Evolutionary conservation across 1,284 basidiomycete genomes (phyloP).

Genomic region (Bondarzewia mesenterica): DNA sequence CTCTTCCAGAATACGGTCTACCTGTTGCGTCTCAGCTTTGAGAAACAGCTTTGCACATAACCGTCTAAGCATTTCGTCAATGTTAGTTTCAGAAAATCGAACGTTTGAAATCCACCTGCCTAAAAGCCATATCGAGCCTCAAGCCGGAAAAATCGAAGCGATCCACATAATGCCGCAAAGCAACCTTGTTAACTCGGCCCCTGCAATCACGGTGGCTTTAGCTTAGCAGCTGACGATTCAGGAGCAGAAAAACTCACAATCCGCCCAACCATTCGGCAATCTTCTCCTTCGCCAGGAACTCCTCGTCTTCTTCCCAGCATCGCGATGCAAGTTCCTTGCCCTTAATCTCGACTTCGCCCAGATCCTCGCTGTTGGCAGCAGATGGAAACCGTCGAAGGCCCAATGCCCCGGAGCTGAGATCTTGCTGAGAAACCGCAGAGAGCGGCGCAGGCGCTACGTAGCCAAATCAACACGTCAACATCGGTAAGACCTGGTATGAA

Average conservation of each 20-base stretch:
- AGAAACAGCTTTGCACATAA: conserved; percentile 89
- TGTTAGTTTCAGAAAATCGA: not conserved
- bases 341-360: conserved; percentile 51
- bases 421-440: conserved; percentile 39
- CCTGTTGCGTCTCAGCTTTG: conserved; percentile 95
- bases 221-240: not conserved
- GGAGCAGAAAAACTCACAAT: conserved; percentile 47
- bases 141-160: conserved; percentile 83
- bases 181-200: conserved; percentile 65
- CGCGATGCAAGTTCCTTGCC: conserved; percentile 69
- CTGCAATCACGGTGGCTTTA: conserved; percentile 32
- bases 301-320: conserved; percentile 85
- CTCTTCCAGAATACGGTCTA: conserved; percentile 91
- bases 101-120: conserved; percentile 40
- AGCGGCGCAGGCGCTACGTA: conserved; percentile 20
- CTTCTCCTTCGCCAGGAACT: conserved; percentile 81
- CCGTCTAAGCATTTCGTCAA: conserved; percentile 37
- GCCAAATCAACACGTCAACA: no score
- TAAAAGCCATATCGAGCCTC: conserved; percentile 85
- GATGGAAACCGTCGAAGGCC: conserved; percentile 33
- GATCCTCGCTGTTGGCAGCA: conserved; percentile 38
- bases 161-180: conserved; percentile 77
- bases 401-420: conserved; percentile 41
- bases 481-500: no score
- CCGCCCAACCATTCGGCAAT: conserved; percentile 95